Percentiles rank a stretch among this genome's conserved stretches.
These are phyloP conservation scores for Fraxinus baroniana DNA, from an alignment of 305 asterid genomes.

Conservation along the genomic window DNA sequence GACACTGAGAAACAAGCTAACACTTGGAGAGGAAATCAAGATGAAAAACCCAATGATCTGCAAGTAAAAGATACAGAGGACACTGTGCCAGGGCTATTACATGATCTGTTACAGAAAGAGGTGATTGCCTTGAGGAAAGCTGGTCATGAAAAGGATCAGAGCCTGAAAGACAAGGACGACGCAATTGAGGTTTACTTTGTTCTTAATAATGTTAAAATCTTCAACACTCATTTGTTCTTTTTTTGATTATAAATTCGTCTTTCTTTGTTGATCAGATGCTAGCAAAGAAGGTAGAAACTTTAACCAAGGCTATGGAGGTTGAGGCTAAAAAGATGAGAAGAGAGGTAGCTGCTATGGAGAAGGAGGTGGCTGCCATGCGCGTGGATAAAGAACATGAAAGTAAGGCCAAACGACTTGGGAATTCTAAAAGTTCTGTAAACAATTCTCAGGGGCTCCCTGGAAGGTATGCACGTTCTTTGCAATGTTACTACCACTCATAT, in stretches of 20 bases:
- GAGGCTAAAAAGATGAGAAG: constrained; percentile 99
- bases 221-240: background rate
- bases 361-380: constrained; percentile 97
- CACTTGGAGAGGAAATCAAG: constrained; percentile 75
- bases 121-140: constrained; percentile 87
- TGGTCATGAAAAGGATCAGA: constrained; percentile 92
- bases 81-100: constrained; percentile 71
- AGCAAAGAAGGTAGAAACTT: constrained; percentile 97
- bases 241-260: constrained; percentile 12
- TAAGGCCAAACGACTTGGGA: constrained; percentile 68
- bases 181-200: constrained; percentile 78
- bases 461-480: constrained; percentile 50
- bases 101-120: constrained; percentile 89
- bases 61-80: constrained; percentile 69
- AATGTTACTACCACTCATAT: background rate
- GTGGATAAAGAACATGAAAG: constrained; percentile 89
- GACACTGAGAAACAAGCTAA: constrained; percentile 62
- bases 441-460: constrained; percentile 77
- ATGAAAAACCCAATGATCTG: constrained; percentile 59
- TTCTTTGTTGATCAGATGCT: constrained; percentile 60
- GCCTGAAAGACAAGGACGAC: constrained; percentile 98
- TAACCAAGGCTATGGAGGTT: constrained; percentile 98
- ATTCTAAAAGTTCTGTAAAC: constrained; percentile 58
- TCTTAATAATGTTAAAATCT: constrained; percentile 15
- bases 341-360: constrained; percentile 98